Conservation (phyloP, 768 basidiomycete species). For the Termitomyces sp. region DNA sequence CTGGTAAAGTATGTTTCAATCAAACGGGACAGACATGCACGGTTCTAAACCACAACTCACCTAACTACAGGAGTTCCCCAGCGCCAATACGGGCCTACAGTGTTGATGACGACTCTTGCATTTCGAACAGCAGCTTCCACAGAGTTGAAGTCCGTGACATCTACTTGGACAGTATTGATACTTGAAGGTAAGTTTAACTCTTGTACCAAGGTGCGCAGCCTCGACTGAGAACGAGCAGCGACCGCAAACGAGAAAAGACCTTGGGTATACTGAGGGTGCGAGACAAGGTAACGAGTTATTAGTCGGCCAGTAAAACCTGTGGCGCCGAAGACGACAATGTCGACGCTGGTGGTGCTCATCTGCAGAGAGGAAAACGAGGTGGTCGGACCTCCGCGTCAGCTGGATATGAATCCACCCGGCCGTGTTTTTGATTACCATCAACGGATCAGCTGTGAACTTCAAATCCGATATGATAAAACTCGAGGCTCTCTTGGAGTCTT, state of each 20-base stretch:
- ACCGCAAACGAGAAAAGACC: conserved; percentile 61
- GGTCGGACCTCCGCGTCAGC: too few species aligned
- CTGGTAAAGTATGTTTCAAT: conserved; percentile 29
- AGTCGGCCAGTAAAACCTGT: conserved; percentile 76
- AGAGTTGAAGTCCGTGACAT: conserved; percentile 50
- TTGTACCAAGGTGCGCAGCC: conserved; percentile 50
- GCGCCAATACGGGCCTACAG: conserved; percentile 71
- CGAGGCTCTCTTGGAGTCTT: too few species aligned
- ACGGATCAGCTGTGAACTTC: too few species aligned
- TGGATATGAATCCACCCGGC: too few species aligned
- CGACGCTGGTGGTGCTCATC: conserved; percentile 28
- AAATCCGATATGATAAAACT: too few species aligned
- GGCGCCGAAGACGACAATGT: conserved; percentile 71
- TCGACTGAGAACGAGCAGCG: conserved; percentile 64
- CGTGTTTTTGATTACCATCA: too few species aligned
- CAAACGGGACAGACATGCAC: neutral
- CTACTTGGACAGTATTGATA: conserved; percentile 49
- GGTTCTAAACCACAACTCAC: conserved; percentile 32
- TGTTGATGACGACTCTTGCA: conserved; percentile 69
- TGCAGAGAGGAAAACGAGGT: neutral
- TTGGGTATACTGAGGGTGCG: conserved; percentile 50
- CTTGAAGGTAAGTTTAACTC: conserved; percentile 42
- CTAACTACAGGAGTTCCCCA: conserved; percentile 72
- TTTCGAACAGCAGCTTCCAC: conserved; percentile 55
- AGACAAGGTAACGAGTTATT: conserved; percentile 60